Percentiles rank a stretch among this genome's conserved stretches.
These are phyloP conservation scores for Vishniacozyma victoriae DNA, from an alignment of 768 basidiomycete species.

Conservation along the genomic window DNA sequence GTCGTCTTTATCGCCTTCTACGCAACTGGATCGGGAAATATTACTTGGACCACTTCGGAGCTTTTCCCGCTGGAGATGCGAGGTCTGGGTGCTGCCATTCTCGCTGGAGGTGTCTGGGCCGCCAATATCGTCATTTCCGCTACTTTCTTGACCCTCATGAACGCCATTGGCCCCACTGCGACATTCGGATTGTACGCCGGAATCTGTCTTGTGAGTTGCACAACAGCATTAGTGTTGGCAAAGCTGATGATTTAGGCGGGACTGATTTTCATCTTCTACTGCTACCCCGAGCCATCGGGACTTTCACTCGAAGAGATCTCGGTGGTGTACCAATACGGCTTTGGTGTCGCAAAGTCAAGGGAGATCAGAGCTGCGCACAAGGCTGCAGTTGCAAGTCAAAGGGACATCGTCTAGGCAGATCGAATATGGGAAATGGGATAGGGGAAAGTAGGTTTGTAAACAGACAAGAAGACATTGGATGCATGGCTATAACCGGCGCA, in stretches of 20 bases:
- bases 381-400: background rate
- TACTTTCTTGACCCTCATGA: conserved; percentile 30
- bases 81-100: conserved; percentile 18
- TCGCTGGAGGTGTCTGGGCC: conserved; percentile 24
- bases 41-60: conserved; percentile 26
- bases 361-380: conserved; percentile 25
- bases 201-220: conserved; percentile 21
- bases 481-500: no score
- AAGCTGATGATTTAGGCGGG: conserved; percentile 9
- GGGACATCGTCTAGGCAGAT: no score
- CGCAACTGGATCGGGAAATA: conserved; percentile 21
- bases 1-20: conserved; percentile 29
- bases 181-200: conserved; percentile 24
- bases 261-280: conserved; percentile 33
- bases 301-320: conserved; percentile 31
- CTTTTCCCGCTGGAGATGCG: conserved; percentile 30
- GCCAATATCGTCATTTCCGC: conserved; percentile 35
- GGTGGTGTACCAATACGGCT: conserved; percentile 29
- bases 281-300: conserved; percentile 31
- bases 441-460: no score
- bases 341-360: conserved; percentile 22
- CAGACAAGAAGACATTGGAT: no score
- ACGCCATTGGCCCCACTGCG: conserved; percentile 22
- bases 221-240: background rate
- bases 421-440: no score